Evolutionary conservation across 768 basidiomycete species (phyloP).

Genomic region (Clitopilus hobsonii): DNA sequence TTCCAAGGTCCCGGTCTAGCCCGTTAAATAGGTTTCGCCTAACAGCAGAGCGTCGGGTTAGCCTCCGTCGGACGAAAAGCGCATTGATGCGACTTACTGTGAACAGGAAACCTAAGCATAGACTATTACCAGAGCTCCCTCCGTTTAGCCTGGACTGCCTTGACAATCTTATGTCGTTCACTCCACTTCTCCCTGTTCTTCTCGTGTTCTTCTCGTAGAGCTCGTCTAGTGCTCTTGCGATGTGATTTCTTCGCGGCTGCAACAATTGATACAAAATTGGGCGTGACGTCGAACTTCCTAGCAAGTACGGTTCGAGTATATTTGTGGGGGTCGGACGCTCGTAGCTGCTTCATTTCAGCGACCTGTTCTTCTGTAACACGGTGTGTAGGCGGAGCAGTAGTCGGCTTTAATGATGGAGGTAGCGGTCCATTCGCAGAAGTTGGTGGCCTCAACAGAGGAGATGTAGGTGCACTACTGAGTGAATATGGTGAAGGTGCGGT

Average conservation of each 20-base stretch:
- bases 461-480: conserved; percentile 61
- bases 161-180: conserved; percentile 56
- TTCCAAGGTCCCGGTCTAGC: conserved; percentile 2
- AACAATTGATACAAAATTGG: conserved; percentile 58
- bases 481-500: conserved; percentile 71
- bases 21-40: conserved; percentile 4
- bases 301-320: conserved; percentile 70
- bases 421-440: conserved; percentile 24
- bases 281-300: conserved; percentile 69
- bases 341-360: conserved; percentile 52
- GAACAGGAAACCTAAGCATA: background rate
- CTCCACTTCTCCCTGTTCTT: conserved; percentile 59
- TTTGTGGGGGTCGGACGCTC: conserved; percentile 48
- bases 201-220: conserved; percentile 43
- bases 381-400: conserved; percentile 19
- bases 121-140: conserved; percentile 63
- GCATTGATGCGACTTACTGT: no score
- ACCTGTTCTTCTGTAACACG: conserved; percentile 51
- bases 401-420: conserved; percentile 46
- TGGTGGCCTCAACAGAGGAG: conserved; percentile 54
- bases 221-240: conserved; percentile 35
- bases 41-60: no score
- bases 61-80: no score
- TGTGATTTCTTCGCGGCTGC: conserved; percentile 56
- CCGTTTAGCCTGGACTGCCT: conserved; percentile 64